Evolutionary conservation across 176 grass and related monocot species (phyloP).

Genomic region (Oryza glaberrima): DNA sequence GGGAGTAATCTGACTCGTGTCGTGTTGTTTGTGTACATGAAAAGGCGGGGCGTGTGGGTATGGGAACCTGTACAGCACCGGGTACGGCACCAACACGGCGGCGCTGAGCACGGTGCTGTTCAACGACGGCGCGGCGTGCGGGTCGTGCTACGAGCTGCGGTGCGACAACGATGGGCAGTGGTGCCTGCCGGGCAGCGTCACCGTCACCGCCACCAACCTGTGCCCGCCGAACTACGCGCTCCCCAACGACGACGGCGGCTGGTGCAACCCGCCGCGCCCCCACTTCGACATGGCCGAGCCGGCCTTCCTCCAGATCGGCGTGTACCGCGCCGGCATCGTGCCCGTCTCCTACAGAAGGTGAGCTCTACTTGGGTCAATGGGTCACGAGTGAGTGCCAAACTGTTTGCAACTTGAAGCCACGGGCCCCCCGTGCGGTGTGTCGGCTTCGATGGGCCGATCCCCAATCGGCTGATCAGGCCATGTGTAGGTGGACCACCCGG

Average conservation of each 20-base stretch:
- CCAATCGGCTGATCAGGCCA: background rate
- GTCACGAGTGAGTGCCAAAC: background rate
- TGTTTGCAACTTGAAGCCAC: background rate
- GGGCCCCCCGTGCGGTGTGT: conserved; percentile 7
- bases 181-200: conserved; percentile 69
- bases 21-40: background rate
- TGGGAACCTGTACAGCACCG: conserved; percentile 60
- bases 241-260: conserved; percentile 83
- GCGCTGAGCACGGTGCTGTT: conserved; percentile 93
- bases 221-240: conserved; percentile 81
- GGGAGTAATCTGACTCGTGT: background rate
- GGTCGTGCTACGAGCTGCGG: conserved; percentile 73
- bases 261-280: conserved; percentile 90
- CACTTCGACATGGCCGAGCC: conserved; percentile 95
- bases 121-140: conserved; percentile 74
- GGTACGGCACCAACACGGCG: conserved; percentile 80
- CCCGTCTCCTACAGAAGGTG: conserved; percentile 83
- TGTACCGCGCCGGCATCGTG: conserved; percentile 90
- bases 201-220: conserved; percentile 77
- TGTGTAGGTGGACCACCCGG: conserved; percentile 18
- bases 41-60: conserved; percentile 70
- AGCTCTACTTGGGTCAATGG: too few relatives aligned
- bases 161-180: conserved; percentile 54
- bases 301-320: conserved; percentile 86
- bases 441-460: conserved; percentile 9